Base-by-base conservation (phyloP, 2,329 filamentous ascomycete genomes). In the Neobulgaria alba region DNA sequence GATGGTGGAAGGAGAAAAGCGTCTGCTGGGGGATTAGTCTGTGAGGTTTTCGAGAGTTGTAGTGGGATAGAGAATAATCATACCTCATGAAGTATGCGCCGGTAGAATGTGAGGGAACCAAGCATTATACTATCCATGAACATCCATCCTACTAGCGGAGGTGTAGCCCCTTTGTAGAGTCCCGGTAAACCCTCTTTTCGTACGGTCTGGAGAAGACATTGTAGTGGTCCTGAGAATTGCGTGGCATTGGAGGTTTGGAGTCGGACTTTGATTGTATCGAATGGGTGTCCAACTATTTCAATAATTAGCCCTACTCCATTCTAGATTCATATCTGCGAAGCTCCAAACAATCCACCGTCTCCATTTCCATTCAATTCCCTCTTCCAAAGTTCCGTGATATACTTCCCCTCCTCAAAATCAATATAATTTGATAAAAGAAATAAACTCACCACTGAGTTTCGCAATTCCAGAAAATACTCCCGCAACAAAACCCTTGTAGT, bases 241-340 rank as follows among this genome's bases (percentile, higher is more conserved):
- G 77, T 62, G 35, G 74, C 63, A 52, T 82, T 71, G 20, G 86
- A 87, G 2, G 90, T 96, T 62, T 98, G 92, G 14, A 98, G 71
- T 21, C 92, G 86, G 39, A 96, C 90, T 66, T 98, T 98, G 62
- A 98, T 78, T 0, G 92, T 96, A 64, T 98, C 92, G 67, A 98
- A 96, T 17, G 85, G 77, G 56, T 82, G 77, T 43, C 77, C 77
- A 57, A 82, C 58, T 60, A 42, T 33, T n/a, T 30, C n/a, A n/a
- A n/a, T n/a, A n/a, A n/a, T n/a, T n/a, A n/a, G n/a, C n/a, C n/a
- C n/a, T n/a, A n/a, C n/a, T n/a, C n/a, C n/a, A n/a, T n/a, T n/a
- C n/a, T n/a, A n/a, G n/a, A n/a, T n/a, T n/a, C n/a, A n/a, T n/a
- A n/a, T 12, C 23, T 26, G 23, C 23, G 23, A 26, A 26, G 23